Base-by-base conservation (phyloP, 2,329 filamentous ascomycete genomes). In the Fusarium concolor region DNA sequence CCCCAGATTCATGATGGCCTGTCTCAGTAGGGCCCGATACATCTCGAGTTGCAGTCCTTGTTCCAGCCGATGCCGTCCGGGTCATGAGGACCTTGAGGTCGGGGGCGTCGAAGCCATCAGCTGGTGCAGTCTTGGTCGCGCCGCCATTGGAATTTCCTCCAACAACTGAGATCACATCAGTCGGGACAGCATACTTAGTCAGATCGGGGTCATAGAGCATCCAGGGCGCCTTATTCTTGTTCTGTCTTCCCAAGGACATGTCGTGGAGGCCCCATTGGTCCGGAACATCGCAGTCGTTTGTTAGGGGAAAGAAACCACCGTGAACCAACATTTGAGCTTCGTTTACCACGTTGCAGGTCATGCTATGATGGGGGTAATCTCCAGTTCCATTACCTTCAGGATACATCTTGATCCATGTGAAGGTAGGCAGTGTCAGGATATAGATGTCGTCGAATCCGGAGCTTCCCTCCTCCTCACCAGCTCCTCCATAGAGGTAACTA, bases 401-500 rank as follows among this genome's bases (percentile, higher is more conserved):
- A 61, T 81, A 87, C 67, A 83, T 80, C 62, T 84, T 85, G 60
- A 88, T 84, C 88, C 88, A 90, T 10, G 80, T 85, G 72, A 90
- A 90, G 3, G 85, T 85, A 3, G 88, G 88, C 14, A 90, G 75
- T 4, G 84, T 83, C 26, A 90, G 79, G 54, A 89, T 84, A 69
- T 89, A 90, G 35, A 86, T 79, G 75, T 90, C 87, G 71, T 89
- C 87, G 67, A 82, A 90, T 22, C 86, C 87, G 5, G 53, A 26
- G 15, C 81, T 78, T 1, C 80, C 79, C 37, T 83, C 67, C 2
- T 80, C 79, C 53, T 86, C 82, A 10, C 82, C 82, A 24, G 81
- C 79, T 17, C 88, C 88, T 42, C 88, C 88, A 70, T 89, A 90
- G 4, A 90, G 72, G 67, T 90, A 90, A 35, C 87, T 89, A 59